Percentiles rank a stretch among this genome's conserved stretches.
phyloP scores from a whole-genome alignment of 73 alveolate genomes.

The Breviolum minutum region DNA sequence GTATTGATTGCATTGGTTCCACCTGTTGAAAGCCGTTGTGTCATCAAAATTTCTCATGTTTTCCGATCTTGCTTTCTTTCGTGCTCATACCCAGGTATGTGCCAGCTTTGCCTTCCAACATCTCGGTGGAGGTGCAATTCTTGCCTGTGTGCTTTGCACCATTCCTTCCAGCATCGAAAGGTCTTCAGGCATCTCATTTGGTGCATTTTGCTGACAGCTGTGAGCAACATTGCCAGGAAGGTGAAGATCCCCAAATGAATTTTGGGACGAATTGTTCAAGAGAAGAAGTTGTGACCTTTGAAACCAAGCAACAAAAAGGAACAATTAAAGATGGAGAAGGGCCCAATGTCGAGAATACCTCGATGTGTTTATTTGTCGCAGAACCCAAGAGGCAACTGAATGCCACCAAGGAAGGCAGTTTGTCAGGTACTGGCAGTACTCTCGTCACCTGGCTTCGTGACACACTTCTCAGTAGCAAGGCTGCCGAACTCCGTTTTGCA shows the following conservation, averaged over 20 bases:
- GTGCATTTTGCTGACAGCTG: not conserved
- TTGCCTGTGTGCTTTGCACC: constrained; percentile 26
- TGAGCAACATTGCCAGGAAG: not conserved
- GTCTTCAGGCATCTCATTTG: not conserved
- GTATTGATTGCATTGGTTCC: no score
- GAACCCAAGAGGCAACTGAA: not conserved
- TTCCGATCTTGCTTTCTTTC: no score
- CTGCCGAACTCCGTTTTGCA: not conserved
- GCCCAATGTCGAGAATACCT: no score
- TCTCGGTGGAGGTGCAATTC: not conserved
- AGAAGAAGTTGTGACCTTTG: not conserved
- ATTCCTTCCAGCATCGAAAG: not conserved
- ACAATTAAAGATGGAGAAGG: not conserved
- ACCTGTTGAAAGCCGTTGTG: no score
- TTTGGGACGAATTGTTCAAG: not conserved
- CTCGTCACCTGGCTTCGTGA: not conserved
- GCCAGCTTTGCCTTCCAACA: not conserved
- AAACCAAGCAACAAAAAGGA: no score
- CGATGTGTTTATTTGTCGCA: not conserved
- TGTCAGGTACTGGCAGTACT: not conserved
- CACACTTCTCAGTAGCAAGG: not conserved
- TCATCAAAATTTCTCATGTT: no score
- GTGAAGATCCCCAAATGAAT: not conserved
- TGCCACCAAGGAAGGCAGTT: not conserved
- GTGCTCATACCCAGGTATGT: no score